phyloP scores from a whole-genome alignment of 1,284 basidiomycete species.

The Kwoniella shivajii region DNA sequence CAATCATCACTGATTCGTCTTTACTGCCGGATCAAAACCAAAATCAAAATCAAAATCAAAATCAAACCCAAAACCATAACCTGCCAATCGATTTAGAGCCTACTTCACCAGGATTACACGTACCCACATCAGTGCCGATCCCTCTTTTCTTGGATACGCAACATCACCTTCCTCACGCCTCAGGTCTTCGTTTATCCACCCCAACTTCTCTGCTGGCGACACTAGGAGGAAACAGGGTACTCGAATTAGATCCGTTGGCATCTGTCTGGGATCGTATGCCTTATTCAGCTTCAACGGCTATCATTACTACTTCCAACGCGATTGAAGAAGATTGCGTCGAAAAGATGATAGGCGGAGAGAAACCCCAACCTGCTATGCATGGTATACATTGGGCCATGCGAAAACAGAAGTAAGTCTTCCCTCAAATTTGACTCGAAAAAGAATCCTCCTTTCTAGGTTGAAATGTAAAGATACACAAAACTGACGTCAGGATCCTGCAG shows the following conservation, averaged over 20 bases:
- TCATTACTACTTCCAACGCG: constrained; percentile 9
- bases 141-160: constrained; percentile 21
- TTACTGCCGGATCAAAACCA: background rate
- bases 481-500: constrained; percentile 7
- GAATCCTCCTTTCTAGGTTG: no score
- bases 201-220: constrained; percentile 20
- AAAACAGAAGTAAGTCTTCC: constrained; percentile 20
- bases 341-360: constrained; percentile 22
- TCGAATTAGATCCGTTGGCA: constrained; percentile 15
- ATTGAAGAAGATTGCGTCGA: constrained; percentile 35
- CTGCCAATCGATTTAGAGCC: background rate
- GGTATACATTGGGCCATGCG: constrained; percentile 19
- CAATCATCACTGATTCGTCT: constrained; percentile 18
- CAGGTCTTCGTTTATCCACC: constrained; percentile 17
- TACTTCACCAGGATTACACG: background rate
- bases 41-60: background rate
- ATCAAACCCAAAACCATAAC: no score
- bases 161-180: constrained; percentile 24
- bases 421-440: no score
- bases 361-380: constrained; percentile 7
- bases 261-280: constrained; percentile 37
- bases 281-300: constrained; percentile 21
- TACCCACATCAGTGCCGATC: constrained; percentile 6
- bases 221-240: constrained; percentile 22
- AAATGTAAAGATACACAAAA: no score